Base-by-base conservation (phyloP, 179 eudicot species). In the Corrigiola litoralis region DNA sequence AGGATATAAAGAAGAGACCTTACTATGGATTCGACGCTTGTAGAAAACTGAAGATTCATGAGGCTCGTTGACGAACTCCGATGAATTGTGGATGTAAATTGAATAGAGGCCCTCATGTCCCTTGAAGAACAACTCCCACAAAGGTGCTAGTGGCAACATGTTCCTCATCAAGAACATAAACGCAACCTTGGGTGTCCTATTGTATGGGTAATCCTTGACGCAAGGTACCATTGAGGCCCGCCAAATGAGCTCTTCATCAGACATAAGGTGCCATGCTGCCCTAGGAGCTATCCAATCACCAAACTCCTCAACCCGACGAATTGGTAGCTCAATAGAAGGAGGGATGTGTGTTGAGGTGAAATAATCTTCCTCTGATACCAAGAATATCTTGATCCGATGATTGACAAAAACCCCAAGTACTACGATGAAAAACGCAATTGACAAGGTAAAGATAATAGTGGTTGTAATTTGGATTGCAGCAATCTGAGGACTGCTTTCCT, bases 111-210 rank as follows among this genome's bases (percentile, higher is more conserved):
- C 77, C 60, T 85, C 77, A 64, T 90, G 80, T 6, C 92, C 92
- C 63, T 79, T 82, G 28, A 90, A 90, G 77, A 90, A 90, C 72
- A 48, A 69, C 74, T 90, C 97, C 92, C 97, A 87, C 34, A 90
- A 73, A 4, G 86, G 88, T 9, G 82, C 89, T 38, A 90, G 37
- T 18, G 92, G 95, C 31, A 90, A 62, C 32, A 48, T 63, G n/a
- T 70, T 82, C 58, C 81, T 79, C 0, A 82, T 77, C 71, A 90
- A 67, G 85, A 87, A 87, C 95, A 90, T 73, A 72, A 90, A 90
- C 0, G 97, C 95, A 31, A 90, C 82, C 77, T 84, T 90, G 0
- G 81, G 84, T 1, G 80, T 82, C 48, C 83, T 62, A 29, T 82
- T 80, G 34, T 44, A 74, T 0, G 92, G 88, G 32, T 63, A 74